These are phyloP conservation scores for Fusarium staphyleae DNA, from an alignment of 2,329 filamentous ascomycete species.

Conservation along the genomic window DNA sequence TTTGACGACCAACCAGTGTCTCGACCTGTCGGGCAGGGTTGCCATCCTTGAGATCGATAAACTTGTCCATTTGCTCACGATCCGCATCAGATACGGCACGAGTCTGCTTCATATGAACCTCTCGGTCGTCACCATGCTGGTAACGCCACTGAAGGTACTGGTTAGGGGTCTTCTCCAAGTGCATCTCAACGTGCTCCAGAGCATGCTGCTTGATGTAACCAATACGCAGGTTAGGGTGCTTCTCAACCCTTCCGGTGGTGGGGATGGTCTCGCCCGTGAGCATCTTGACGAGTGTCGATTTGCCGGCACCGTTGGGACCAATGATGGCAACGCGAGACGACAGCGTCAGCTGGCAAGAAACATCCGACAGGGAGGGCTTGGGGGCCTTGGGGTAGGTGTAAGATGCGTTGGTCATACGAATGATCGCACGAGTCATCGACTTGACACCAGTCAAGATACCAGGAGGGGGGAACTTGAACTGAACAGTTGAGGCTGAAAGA, in stretches of 20 bases:
- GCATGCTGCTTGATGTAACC: constrained; percentile 99
- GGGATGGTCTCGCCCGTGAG: constrained; percentile 92
- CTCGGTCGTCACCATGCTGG: constrained; percentile 93
- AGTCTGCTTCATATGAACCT: constrained; percentile 97
- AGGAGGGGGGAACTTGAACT: constrained; percentile 98
- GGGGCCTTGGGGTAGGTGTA: constrained; percentile 91
- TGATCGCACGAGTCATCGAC: constrained; percentile 90
- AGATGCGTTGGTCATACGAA: constrained; percentile 90
- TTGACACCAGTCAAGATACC: constrained; percentile 96
- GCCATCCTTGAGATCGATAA: constrained; percentile 84
- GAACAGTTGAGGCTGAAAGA: constrained; percentile 82
- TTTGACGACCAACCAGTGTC: constrained; percentile 91
- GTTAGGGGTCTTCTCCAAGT: constrained; percentile 98
- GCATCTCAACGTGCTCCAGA: constrained; percentile 99
- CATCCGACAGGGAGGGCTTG: constrained; percentile 87
- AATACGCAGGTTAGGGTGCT: constrained; percentile 97
- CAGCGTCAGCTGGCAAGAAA: constrained; percentile 85
- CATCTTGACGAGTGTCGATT: constrained; percentile 97
- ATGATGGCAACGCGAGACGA: constrained; percentile 97
- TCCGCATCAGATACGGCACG: constrained; percentile 87
- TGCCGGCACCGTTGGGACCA: constrained; percentile 95
- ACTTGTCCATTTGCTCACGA: constrained; percentile 89
- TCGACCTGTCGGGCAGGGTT: constrained; percentile 81
- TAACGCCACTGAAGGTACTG: constrained; percentile 99
- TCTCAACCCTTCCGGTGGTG: constrained; percentile 86